Percentiles rank a stretch among this genome's conserved stretches.
These are phyloP conservation scores for Rhodotorula sp. DNA, from an alignment of 1,284 basidiomycete genomes.

Conservation along the genomic window DNA sequence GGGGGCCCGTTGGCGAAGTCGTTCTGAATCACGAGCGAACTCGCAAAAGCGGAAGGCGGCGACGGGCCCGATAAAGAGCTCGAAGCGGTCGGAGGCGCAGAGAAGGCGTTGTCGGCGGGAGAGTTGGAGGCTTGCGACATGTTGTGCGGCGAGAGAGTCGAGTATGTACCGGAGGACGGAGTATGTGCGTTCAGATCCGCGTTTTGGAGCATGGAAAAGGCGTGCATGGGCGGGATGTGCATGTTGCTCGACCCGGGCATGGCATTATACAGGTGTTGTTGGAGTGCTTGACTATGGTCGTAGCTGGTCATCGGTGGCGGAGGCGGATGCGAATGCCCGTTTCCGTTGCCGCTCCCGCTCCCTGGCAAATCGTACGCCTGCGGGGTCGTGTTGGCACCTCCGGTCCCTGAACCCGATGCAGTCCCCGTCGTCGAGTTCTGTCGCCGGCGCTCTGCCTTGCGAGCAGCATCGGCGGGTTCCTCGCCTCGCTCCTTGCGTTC, in stretches of 20 bases:
- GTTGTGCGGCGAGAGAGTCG: constrained; percentile 30
- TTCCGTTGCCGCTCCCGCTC: neutral
- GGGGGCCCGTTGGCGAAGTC: constrained; percentile 6
- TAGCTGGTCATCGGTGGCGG: constrained; percentile 11
- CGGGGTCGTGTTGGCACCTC: neutral
- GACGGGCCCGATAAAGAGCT: constrained; percentile 11
- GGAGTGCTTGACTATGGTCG: constrained; percentile 19
- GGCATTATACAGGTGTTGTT: constrained; percentile 15
- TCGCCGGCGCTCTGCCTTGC: constrained; percentile 16
- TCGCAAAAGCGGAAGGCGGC: constrained; percentile 17
- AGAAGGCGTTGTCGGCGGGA: constrained; percentile 31
- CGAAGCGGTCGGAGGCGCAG: constrained; percentile 1
- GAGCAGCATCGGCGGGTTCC: constrained; percentile 5
- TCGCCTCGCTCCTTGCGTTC: constrained; percentile 31
- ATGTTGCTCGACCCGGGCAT: constrained; percentile 4
- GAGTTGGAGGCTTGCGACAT: constrained; percentile 27
- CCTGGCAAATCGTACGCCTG: constrained; percentile 21
- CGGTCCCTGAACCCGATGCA: neutral
- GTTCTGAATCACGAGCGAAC: constrained; percentile 25
- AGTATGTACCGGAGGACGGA: constrained; percentile 20
- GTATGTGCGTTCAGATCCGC: constrained; percentile 25
- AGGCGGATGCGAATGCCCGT: neutral
- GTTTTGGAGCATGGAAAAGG: constrained; percentile 15
- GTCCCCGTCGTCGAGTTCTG: constrained; percentile 10
- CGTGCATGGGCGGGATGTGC: constrained; percentile 2